Evolutionary conservation across 257 asterid species (phyloP).

Genomic region (Schizonepeta tenuifolia): DNA sequence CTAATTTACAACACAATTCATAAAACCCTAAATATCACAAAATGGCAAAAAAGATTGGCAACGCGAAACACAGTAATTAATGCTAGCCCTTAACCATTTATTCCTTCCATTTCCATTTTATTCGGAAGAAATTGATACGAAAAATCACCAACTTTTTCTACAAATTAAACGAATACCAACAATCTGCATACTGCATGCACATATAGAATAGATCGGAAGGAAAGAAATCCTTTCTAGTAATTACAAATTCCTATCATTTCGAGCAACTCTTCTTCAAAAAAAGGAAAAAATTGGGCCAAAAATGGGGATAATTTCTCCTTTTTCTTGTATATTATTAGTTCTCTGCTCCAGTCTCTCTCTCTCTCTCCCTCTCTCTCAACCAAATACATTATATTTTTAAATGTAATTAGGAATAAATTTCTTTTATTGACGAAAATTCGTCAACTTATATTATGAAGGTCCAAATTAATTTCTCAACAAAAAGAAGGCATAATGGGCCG

Average conservation of each 20-base stretch:
- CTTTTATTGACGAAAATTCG: too few species aligned
- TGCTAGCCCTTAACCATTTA: neutral
- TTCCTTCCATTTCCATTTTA: neutral
- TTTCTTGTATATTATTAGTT: too few species aligned
- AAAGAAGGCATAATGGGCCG: too few species aligned
- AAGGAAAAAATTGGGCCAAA: slow-evolving; percentile 36
- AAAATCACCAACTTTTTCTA: neutral
- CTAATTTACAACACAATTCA: slow-evolving; percentile 30
- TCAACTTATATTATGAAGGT: too few species aligned
- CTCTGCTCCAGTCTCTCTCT: too few species aligned
- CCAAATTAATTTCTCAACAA: too few species aligned
- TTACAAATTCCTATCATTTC: neutral
- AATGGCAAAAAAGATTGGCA: neutral
- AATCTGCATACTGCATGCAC: neutral
- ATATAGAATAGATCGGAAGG: slow-evolving; percentile 51
- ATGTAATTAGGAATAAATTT: too few species aligned
- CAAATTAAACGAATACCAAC: neutral
- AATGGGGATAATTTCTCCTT: slow-evolving; percentile 23
- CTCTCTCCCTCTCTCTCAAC: too few species aligned
- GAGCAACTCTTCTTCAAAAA: slow-evolving; percentile 23
- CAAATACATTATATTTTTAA: too few species aligned
- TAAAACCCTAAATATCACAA: slow-evolving; percentile 35
- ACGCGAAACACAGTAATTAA: too few species aligned
- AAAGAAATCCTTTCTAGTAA: slow-evolving; percentile 7
- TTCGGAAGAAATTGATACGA: neutral